phyloP scores from a whole-genome alignment of 352 stramenopile species.

The Globisporangium nodosum region DNA sequence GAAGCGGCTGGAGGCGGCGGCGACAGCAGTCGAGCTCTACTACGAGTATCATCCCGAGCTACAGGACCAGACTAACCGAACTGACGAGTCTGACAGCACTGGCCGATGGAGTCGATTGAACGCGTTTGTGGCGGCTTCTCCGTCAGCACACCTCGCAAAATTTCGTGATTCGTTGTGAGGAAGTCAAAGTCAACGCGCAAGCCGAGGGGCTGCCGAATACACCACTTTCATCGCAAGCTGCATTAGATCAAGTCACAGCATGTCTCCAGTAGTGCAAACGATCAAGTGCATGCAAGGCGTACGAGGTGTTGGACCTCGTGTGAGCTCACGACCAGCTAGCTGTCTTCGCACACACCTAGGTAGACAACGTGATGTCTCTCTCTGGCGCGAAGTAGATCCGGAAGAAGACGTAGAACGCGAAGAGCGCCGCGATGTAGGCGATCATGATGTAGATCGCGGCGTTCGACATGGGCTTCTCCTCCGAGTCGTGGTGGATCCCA shows the following conservation, averaged over 20 bases:
- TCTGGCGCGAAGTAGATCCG: conserved; percentile 60
- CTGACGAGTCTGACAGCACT: background rate
- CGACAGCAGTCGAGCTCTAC: conserved; percentile 29
- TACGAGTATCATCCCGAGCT: conserved; percentile 28
- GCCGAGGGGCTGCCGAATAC: too few species aligned
- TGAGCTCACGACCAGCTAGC: background rate
- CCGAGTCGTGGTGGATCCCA: conserved; percentile 69
- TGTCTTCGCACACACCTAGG: background rate
- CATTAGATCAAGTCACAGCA: too few species aligned
- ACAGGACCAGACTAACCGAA: too few species aligned
- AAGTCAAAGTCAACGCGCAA: background rate
- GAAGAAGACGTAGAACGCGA: conserved; percentile 60
- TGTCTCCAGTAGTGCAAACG: too few species aligned
- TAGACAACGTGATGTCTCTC: conserved; percentile 30
- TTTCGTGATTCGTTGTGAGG: conserved; percentile 14
- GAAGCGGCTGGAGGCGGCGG: conserved; percentile 31
- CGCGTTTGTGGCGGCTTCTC: conserved; percentile 17
- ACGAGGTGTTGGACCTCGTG: too few species aligned
- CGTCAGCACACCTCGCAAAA: conserved; percentile 12
- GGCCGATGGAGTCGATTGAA: conserved; percentile 13
- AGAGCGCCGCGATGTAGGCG: conserved; percentile 36
- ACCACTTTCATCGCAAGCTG: too few species aligned
- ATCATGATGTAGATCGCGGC: conserved; percentile 32
- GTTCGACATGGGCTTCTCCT: conserved; percentile 73
- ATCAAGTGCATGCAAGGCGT: too few species aligned